Percentiles rank a stretch among this genome's conserved stretches.
Evolutionary conservation across 768 basidiomycete species (phyloP).

Genomic region (Leccinum obscurum): DNA sequence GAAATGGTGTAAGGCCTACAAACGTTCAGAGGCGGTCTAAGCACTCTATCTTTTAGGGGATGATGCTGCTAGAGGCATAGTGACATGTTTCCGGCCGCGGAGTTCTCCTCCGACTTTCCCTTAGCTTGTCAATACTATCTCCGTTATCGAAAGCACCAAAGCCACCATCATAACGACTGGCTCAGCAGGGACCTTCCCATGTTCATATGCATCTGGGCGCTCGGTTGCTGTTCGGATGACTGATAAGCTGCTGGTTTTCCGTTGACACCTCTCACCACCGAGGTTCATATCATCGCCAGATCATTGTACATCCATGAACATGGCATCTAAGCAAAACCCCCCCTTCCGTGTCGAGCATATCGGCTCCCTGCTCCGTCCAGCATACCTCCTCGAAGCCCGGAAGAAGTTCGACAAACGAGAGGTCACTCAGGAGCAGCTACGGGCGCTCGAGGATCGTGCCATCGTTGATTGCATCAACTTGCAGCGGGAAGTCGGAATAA

Average conservation of each 20-base stretch:
- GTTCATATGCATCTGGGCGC: neutral
- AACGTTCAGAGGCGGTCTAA: neutral
- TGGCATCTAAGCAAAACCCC: slow-evolving; percentile 29
- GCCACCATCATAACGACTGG: neutral
- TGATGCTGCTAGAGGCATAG: neutral
- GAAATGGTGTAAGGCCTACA: no score
- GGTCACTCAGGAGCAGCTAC: slow-evolving; percentile 35
- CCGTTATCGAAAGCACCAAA: neutral
- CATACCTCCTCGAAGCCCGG: slow-evolving; percentile 39
- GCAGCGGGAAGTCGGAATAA: slow-evolving; percentile 43
- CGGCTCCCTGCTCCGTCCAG: slow-evolving; percentile 45
- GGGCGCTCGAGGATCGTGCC: slow-evolving; percentile 38
- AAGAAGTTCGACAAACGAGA: slow-evolving; percentile 36
- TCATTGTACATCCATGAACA: neutral
- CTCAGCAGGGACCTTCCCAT: neutral
- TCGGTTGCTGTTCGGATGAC: neutral
- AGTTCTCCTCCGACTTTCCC: neutral
- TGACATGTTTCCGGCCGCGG: no score
- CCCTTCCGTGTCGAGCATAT: slow-evolving; percentile 49
- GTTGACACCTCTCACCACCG: slow-evolving; percentile 6
- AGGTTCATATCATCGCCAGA: neutral
- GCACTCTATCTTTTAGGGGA: neutral
- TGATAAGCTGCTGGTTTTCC: neutral
- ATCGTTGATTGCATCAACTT: slow-evolving; percentile 37
- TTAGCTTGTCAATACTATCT: neutral